Evolutionary conservation across 2,329 filamentous ascomycete species (phyloP).

Genomic region (Botryotinia globosa): DNA sequence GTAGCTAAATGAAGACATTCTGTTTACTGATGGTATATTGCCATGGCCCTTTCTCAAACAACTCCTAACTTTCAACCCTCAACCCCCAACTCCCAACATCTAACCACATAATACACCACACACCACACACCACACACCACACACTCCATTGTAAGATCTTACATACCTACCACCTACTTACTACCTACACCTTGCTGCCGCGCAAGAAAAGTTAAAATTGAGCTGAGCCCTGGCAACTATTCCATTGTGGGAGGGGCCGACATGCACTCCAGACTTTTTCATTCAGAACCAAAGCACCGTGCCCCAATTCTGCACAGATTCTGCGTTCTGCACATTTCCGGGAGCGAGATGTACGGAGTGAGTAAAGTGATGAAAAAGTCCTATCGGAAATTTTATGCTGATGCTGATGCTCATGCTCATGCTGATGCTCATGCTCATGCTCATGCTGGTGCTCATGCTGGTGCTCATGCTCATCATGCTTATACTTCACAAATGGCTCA

Average conservation of each 20-base stretch:
- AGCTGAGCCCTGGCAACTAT: not conserved
- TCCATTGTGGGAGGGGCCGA: not conserved
- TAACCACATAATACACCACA: not conserved
- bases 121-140: too few relatives aligned
- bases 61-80: not conserved
- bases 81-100: not conserved
- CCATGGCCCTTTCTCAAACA: constrained; percentile 3
- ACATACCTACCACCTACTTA: not conserved
- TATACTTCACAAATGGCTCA: not conserved
- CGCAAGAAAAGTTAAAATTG: constrained; percentile 6
- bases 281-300: not conserved
- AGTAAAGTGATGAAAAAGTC: not conserved
- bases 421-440: not conserved
- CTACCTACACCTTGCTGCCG: not conserved
- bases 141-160: too few relatives aligned
- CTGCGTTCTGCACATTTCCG: not conserved
- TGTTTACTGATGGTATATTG: not conserved
- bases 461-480: not conserved
- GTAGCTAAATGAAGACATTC: not conserved
- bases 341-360: not conserved
- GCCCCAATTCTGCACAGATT: not conserved
- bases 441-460: not conserved
- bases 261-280: constrained; percentile 14
- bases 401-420: not conserved
- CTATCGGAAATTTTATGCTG: not conserved